phyloP scores from a whole-genome alignment of 108 stramenopile species.

The Skeletonema potamos region DNA sequence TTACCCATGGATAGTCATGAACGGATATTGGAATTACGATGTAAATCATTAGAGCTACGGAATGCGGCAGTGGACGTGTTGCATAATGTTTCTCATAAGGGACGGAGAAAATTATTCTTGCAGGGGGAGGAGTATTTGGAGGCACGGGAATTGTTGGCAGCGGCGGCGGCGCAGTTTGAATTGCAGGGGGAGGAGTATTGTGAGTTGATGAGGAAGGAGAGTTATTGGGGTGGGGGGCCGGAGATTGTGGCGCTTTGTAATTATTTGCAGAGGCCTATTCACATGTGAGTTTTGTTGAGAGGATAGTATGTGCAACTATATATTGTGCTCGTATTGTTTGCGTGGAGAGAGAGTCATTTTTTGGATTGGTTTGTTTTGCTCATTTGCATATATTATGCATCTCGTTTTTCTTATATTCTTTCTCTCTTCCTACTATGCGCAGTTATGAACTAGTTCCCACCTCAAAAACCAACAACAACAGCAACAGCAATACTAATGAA shows the following conservation, averaged over 20 bases:
- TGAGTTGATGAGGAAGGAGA: constrained; percentile 83
- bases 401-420: background rate
- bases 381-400: background rate
- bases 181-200: constrained; percentile 84
- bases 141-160: constrained; percentile 69
- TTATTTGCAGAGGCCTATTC: constrained; percentile 88
- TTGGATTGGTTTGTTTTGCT: background rate
- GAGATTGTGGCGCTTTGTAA: constrained; percentile 96
- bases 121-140: constrained; percentile 81
- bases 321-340: too few species aligned
- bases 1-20: constrained; percentile 39
- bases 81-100: constrained; percentile 13
- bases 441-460: constrained; percentile 36
- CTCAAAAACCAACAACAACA: background rate
- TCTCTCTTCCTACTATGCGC: too few species aligned
- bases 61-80: constrained; percentile 49
- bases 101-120: constrained; percentile 66
- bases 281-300: constrained; percentile 91
- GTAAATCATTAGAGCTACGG: constrained; percentile 22
- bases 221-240: constrained; percentile 96
- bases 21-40: constrained; percentile 17
- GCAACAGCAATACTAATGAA: too few species aligned
- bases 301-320: too few species aligned
- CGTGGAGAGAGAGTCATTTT: too few species aligned
- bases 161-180: constrained; percentile 84